Evolutionary conservation across 2,329 filamentous ascomycete genomes (phyloP), one percentile per base, ranked within the genome.

Genomic region (Scolecobasidium constrictum): DNA sequence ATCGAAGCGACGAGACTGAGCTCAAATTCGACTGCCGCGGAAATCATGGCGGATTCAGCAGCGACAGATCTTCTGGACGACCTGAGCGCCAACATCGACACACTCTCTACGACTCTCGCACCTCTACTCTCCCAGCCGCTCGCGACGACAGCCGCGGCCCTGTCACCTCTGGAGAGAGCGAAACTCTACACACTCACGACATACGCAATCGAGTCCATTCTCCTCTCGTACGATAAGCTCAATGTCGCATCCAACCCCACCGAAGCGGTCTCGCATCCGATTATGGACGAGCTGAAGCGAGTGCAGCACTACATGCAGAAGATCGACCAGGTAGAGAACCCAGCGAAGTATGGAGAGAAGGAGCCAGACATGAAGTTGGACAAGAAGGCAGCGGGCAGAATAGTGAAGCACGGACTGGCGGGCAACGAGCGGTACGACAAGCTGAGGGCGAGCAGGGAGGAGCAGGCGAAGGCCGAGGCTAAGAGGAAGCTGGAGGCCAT

Each of bases 251-350:
- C 18, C 12, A 19, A 42, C 40, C 31, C 40, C 3, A 26, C 38
- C 17, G 76, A 94, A 55, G 81, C 84, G n/a, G 86, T 83, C 59
- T 73, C 83, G 41, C 90, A 96, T 58, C 75, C 85, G 20, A 77
- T 98, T 46, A 92, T 86, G 63, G 73, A 74, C 46, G 92, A 98
- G 66, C 73, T 98, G 48, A 81, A 78, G 46, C 79, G 92, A 44
- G 81, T 96, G 42, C 86, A 81, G 61, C 83, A 87, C 57, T 96
- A 96, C 62, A 94, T 94, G 63, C 78, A 76, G 46, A 98, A 96
- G 67, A 90, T 96, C 59, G 86, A 92, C 56, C 68, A 71, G 12
- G 73, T 78, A 3, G 87, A 95, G 61, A 72, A 69, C 1, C 71
- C 85, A 48, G 76, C 62, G 17, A n/a, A n/a, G n/a, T n/a, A n/a